phyloP scores from a whole-genome alignment of 768 basidiomycete species.

The Rhizopogon vesiculosus region DNA sequence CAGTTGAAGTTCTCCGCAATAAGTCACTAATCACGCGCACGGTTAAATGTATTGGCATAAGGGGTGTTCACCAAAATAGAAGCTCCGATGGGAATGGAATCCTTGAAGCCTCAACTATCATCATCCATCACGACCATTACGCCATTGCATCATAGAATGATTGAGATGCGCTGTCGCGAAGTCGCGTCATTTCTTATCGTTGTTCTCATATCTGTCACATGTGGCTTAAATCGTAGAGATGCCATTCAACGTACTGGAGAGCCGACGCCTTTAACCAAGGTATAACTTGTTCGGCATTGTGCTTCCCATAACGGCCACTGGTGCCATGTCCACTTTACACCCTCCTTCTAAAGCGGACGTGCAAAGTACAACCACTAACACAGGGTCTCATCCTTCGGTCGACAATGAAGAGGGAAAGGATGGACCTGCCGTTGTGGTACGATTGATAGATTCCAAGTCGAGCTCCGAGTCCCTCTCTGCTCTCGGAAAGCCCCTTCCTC shows the following conservation, averaged over 20 bases:
- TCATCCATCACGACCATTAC: constrained; percentile 5
- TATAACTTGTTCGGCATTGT: not conserved
- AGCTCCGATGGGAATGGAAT: not conserved
- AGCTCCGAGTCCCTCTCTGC: not conserved
- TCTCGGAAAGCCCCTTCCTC: constrained; percentile 13
- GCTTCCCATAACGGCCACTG: not conserved
- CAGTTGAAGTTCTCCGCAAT: constrained; percentile 12
- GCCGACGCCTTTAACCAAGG: not conserved
- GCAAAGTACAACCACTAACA: not conserved
- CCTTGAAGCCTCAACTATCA: not conserved
- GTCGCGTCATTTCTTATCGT: constrained; percentile 13
- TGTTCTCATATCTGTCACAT: no score
- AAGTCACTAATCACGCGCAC: constrained; percentile 7
- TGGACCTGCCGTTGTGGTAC: not conserved
- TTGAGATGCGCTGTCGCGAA: not conserved
- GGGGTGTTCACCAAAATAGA: not conserved
- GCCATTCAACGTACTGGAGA: not conserved
- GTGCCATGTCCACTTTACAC: constrained; percentile 1
- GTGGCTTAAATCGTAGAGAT: no score
- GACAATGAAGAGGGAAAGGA: no score
- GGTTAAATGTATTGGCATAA: not conserved
- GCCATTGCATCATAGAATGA: constrained; percentile 16
- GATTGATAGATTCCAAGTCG: not conserved
- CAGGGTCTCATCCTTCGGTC: not conserved
- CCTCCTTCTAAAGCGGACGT: not conserved